These are phyloP conservation scores for Ceratocystis alfenasii DNA, from an alignment of 2,329 filamentous ascomycete species.

Conservation along the genomic window DNA sequence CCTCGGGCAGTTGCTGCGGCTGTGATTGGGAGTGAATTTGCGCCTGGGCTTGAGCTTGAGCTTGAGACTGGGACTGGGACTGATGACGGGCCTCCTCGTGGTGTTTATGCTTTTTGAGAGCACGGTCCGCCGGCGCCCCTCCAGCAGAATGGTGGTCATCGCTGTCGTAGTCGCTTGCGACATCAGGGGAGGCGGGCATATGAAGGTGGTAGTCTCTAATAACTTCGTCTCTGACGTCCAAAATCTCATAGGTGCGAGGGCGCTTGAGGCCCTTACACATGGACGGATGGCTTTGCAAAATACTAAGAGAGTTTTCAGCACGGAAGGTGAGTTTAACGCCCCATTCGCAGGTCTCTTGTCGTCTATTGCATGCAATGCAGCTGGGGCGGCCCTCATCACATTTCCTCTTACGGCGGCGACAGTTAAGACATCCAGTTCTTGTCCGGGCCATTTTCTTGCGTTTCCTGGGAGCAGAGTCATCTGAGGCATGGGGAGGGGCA, in stretches of 20 bases:
- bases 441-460: conserved; percentile 29
- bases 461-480: conserved; percentile 19
- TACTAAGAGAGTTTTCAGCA: conserved; percentile 30
- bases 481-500: neutral
- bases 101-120: neutral
- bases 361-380: conserved; percentile 30
- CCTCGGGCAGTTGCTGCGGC: neutral
- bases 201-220: conserved; percentile 30
- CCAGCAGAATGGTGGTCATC: conserved; percentile 8
- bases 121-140: neutral
- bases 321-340: conserved; percentile 32
- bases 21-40: neutral
- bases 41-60: neutral
- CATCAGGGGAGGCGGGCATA: conserved; percentile 22
- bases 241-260: conserved; percentile 30
- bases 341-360: conserved; percentile 30
- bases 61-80: neutral
- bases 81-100: neutral
- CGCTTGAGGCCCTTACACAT: conserved; percentile 28
- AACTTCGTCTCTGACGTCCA: conserved; percentile 31
- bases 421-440: conserved; percentile 31
- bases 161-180: conserved; percentile 20
- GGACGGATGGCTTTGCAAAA: conserved; percentile 29
- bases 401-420: conserved; percentile 32
- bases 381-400: conserved; percentile 31